phyloP scores from a whole-genome alignment of 768 basidiomycete species.

The Kwoniella botswanensis region DNA sequence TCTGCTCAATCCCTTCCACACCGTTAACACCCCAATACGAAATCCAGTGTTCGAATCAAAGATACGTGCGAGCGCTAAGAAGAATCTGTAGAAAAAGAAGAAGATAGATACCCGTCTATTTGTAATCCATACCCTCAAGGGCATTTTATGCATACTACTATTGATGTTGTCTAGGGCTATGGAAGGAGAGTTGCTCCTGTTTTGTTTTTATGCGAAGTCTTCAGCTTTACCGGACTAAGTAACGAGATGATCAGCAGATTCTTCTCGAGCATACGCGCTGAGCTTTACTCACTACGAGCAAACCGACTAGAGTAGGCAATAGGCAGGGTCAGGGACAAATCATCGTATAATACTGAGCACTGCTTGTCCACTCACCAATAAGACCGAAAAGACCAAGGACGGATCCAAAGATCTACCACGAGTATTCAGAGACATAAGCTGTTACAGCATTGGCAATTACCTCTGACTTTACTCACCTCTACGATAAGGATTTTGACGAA shows the following conservation, averaged over 20 bases:
- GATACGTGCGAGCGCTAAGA: slow-evolving; percentile 83
- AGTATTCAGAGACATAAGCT: slow-evolving; percentile 2
- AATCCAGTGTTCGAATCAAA: slow-evolving; percentile 80
- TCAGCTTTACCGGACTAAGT: slow-evolving; percentile 58
- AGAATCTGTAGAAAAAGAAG: slow-evolving; percentile 67
- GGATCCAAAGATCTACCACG: slow-evolving; percentile 56
- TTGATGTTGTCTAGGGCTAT: slow-evolving; percentile 14
- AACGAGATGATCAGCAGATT: slow-evolving; percentile 3
- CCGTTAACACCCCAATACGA: slow-evolving; percentile 79
- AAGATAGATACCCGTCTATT: background rate
- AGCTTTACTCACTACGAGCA: slow-evolving; percentile 71
- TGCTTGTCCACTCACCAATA: slow-evolving; percentile 69
- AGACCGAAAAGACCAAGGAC: slow-evolving; percentile 91
- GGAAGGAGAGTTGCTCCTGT: background rate
- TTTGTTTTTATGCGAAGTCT: slow-evolving; percentile 53
- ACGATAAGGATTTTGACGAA: slow-evolving; percentile 98
- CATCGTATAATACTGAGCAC: slow-evolving; percentile 3
- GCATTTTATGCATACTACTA: slow-evolving; percentile 21
- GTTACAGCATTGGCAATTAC: slow-evolving; percentile 55
- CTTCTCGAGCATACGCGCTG: background rate
- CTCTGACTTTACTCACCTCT: slow-evolving; percentile 88
- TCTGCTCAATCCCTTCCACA: slow-evolving; percentile 89
- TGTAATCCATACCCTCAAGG: background rate
- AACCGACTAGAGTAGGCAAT: slow-evolving; percentile 66
- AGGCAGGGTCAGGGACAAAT: slow-evolving; percentile 8